These are phyloP conservation scores for Thraustochytrium striatum DNA, from an alignment of 352 stramenopile species.

Conservation along the genomic window DNA sequence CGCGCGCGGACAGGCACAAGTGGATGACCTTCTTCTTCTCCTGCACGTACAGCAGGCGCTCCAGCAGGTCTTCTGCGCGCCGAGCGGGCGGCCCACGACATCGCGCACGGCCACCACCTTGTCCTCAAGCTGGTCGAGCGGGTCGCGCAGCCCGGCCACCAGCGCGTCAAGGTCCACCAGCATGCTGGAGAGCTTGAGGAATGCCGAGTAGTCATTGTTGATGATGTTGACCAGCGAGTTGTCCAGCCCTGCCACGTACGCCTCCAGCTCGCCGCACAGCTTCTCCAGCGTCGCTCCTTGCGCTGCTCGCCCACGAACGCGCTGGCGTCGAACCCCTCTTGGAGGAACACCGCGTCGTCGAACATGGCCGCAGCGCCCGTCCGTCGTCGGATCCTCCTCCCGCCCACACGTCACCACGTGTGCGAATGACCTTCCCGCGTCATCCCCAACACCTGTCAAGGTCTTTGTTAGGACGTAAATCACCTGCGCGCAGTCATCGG, in stretches of 20 bases:
- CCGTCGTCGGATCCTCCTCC: neutral
- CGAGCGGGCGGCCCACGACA: conserved; percentile 26
- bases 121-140: conserved; percentile 1
- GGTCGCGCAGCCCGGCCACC: conserved; percentile 26
- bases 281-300: conserved; percentile 38
- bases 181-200: conserved; percentile 43
- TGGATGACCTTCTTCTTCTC: conserved; percentile 42
- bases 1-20: conserved; percentile 30
- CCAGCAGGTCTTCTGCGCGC: neutral
- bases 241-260: conserved; percentile 34
- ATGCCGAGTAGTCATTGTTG: conserved; percentile 48
- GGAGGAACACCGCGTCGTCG: neutral
- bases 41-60: conserved; percentile 12
- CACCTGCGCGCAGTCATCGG: neutral
- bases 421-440: no score
- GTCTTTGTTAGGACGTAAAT: no score
- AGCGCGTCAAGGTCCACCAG: conserved; percentile 38
- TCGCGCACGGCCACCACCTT: conserved; percentile 6
- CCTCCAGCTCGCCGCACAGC: conserved; percentile 24
- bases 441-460: no score
- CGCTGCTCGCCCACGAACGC: conserved; percentile 32
- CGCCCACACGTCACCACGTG: no score
- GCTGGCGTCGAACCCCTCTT: neutral
- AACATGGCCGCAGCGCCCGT: neutral
- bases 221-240: conserved; percentile 44